Base-by-base conservation (phyloP, 2,329 filamentous ascomycete species). In the Dothiorella sarmentorum region DNA sequence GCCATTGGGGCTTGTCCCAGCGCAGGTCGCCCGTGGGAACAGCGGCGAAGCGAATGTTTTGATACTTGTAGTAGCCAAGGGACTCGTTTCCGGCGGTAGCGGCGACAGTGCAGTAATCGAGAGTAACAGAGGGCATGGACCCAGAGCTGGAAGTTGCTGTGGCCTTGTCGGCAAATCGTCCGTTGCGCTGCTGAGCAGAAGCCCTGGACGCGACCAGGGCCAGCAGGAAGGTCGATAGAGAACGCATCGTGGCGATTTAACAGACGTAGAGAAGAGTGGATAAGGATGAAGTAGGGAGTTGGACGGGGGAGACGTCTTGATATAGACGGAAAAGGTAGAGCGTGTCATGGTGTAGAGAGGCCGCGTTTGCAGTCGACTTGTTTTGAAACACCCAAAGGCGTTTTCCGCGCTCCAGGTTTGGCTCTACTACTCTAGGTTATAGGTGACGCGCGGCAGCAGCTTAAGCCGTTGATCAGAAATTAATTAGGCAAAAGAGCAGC, bases 41-140 rank as follows among this genome's bases (percentile, higher is more conserved):
- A 10, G 76, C 75, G 3, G 74, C 76, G 63, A 75, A 78, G 1
- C 75, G 73, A 53, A 78, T 75, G 60, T 78, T 78, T 57, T 71
- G 71, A 63, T 77, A 79, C 42, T 65, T 68, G 60, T 75, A 74
- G 42, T 72, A 53, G 22, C 69, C 68, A n/a, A 66, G 61, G 1
- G 67, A 64, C 18, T 61, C 59, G 44, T 69, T 63, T 4, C 61
- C 61, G 38, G 61, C 57, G 9, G 61, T 63, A 4, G 68, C 62
- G 15, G 61, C 51, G 27, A 70, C 51, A 11, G 67, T 70, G 51
- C 58, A 65, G 58, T 70, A 70, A 61, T 69, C 66, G 20, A 70
- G 63, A 7, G 62, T 64, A 45, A 70, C 64, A 3, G 65, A 62
- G 17, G 65, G 64, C 37, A 56, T 51, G 18, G 57, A 18, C n/a